These are phyloP conservation scores for Xylariaceae sp. DNA, from an alignment of 2,329 filamentous ascomycete species.

Conservation along the genomic window DNA sequence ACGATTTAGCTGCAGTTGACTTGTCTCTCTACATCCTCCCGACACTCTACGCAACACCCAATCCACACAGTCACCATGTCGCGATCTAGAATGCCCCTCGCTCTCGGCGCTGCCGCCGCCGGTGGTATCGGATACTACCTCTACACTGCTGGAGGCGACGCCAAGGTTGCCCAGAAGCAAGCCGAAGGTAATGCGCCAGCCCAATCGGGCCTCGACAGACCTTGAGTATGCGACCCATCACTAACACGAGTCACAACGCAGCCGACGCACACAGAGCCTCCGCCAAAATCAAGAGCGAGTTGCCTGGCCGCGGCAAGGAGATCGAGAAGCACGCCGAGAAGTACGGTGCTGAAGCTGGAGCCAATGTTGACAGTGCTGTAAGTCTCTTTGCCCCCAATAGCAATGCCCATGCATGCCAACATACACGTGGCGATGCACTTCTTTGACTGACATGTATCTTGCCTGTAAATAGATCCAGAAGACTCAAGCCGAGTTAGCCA, in stretches of 20 bases:
- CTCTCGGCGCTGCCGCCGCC: conserved; percentile 59
- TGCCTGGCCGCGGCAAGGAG: conserved; percentile 61
- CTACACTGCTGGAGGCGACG: conserved; percentile 78
- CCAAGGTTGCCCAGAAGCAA: conserved; percentile 81
- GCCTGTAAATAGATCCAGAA: conserved; percentile 55
- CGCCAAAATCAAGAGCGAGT: conserved; percentile 62
- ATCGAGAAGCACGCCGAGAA: conserved; percentile 64
- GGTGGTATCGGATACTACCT: conserved; percentile 84
- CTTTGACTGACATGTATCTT: background rate
- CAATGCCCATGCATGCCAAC: background rate
- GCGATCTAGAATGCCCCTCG: conserved; percentile 31
- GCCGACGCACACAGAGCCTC: conserved; percentile 73
- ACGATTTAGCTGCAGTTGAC: background rate
- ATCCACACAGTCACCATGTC: conserved; percentile 7
- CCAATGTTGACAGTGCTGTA: conserved; percentile 69
- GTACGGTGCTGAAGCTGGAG: conserved; percentile 58
- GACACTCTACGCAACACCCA: background rate
- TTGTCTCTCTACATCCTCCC: background rate
- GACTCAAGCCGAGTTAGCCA: conserved; percentile 60
- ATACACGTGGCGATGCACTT: too few species aligned
- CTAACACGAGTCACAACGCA: conserved; percentile 36
- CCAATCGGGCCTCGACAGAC: background rate
- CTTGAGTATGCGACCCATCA: background rate
- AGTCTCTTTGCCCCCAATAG: conserved; percentile 31
- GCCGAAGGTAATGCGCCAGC: conserved; percentile 63